Conservation (phyloP, 23 red algal species). For the Rhodosorus marinus region DNA sequence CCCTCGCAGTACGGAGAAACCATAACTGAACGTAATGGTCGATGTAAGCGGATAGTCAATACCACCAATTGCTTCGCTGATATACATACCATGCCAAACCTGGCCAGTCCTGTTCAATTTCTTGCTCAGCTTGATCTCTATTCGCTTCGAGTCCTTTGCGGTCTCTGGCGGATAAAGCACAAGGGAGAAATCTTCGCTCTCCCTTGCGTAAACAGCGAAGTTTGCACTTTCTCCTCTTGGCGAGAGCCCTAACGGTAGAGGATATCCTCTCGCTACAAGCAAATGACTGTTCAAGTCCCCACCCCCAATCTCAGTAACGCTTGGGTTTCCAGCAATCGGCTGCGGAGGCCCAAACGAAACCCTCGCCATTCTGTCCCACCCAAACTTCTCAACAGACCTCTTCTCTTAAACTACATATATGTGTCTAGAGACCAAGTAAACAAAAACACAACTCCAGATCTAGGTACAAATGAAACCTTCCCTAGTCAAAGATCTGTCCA, state of each 20-base stretch:
- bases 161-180: conserved; percentile 5
- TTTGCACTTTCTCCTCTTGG: conserved; percentile 6
- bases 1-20: conserved; percentile 5
- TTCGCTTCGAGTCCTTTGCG: not conserved
- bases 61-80: too few relatives aligned
- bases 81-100: conserved; percentile 15
- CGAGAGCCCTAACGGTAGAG: conserved; percentile 18
- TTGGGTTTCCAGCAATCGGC: too few relatives aligned
- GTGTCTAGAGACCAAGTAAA: too few relatives aligned
- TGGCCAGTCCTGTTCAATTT: conserved; percentile 5
- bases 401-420: too few relatives aligned
- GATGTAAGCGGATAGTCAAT: too few relatives aligned
- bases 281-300: not conserved
- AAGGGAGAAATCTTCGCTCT: conserved; percentile 6
- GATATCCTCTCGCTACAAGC: not conserved
- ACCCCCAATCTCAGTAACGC: too few relatives aligned
- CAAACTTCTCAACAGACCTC: too few relatives aligned
- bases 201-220: conserved; percentile 14
- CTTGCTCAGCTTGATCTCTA: not conserved
- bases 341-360: too few relatives aligned
- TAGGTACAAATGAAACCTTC: too few relatives aligned
- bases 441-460: too few relatives aligned
- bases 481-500: too few relatives aligned
- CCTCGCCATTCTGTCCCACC: too few relatives aligned
- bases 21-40: not conserved